A percentile compares a stretch with the other conserved stretches of the same genome.
These are phyloP conservation scores for Verticillium nonalfalfae DNA, from an alignment of 2,329 filamentous ascomycete species.

Conservation along the genomic window DNA sequence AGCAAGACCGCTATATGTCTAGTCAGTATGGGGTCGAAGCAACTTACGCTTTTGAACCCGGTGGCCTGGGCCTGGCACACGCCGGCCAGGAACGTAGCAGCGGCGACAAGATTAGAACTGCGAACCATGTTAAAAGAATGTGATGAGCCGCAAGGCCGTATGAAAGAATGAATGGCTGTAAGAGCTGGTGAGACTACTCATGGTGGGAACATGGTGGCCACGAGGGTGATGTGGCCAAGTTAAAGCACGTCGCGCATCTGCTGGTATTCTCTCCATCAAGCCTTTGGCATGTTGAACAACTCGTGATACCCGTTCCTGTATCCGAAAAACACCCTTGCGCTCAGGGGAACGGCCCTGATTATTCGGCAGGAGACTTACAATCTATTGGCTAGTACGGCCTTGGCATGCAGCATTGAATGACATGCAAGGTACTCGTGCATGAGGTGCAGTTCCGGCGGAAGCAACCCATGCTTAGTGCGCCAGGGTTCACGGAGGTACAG, in stretches of 20 bases:
- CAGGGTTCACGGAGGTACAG: background rate
- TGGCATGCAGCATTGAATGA: background rate
- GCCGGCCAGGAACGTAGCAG: background rate
- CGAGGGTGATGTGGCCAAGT: background rate
- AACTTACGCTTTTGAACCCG: background rate
- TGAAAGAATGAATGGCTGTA: background rate
- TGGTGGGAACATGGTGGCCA: background rate
- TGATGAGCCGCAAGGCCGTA: background rate
- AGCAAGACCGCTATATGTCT: background rate
- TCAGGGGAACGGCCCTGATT: background rate
- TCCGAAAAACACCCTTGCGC: background rate
- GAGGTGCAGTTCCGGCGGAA: background rate
- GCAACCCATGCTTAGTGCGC: background rate
- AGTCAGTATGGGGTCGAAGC: background rate
- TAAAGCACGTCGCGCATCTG: background rate
- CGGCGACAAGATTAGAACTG: background rate
- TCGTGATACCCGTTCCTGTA: background rate
- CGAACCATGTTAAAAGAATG: background rate
- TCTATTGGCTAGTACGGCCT: background rate
- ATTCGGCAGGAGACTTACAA: background rate
- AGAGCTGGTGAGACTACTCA: background rate
- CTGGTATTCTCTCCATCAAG: background rate
- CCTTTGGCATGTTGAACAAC: background rate
- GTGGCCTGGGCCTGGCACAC: background rate
- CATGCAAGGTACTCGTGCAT: background rate